Percentiles rank a stretch among this genome's conserved stretches.
Evolutionary conservation across 225 moss, liverwort and hornwort genomes (phyloP).

Genomic region (Straminergon stramineum): DNA sequence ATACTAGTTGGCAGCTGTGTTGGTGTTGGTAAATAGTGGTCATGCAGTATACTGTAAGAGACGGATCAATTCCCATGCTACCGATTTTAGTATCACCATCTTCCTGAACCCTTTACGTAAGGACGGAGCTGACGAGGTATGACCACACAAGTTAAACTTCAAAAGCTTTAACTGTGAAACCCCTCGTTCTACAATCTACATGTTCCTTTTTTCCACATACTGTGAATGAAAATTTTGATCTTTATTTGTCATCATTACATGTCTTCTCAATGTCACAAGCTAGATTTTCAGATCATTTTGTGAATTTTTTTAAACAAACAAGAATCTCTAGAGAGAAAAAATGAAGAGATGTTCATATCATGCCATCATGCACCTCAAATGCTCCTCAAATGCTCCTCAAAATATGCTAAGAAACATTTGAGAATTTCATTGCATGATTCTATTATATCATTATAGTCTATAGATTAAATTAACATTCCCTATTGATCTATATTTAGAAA

Average conservation of each 20-base stretch:
- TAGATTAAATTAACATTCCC: neutral
- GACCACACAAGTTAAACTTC: neutral
- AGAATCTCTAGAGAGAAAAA: neutral
- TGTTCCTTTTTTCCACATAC: neutral
- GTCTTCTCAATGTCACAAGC: neutral
- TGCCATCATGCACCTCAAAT: neutral
- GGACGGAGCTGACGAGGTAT: neutral
- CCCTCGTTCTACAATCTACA: no score
- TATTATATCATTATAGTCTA: neutral
- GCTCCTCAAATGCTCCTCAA: neutral
- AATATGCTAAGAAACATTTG: neutral
- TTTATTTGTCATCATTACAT: neutral
- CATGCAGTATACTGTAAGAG: neutral
- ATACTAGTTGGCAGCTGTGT: neutral
- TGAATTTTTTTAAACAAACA: no score
- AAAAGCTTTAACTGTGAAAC: neutral
- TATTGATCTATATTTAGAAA: neutral
- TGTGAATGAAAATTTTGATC: neutral
- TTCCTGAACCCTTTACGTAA: neutral
- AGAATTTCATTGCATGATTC: neutral
- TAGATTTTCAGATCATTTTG: neutral
- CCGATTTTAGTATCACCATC: neutral
- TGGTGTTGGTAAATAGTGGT: neutral
- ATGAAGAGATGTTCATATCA: neutral
- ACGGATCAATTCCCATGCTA: neutral